Base-by-base conservation (phyloP, 2,329 filamentous ascomycete genomes). In the Botrytis galanthina region DNA sequence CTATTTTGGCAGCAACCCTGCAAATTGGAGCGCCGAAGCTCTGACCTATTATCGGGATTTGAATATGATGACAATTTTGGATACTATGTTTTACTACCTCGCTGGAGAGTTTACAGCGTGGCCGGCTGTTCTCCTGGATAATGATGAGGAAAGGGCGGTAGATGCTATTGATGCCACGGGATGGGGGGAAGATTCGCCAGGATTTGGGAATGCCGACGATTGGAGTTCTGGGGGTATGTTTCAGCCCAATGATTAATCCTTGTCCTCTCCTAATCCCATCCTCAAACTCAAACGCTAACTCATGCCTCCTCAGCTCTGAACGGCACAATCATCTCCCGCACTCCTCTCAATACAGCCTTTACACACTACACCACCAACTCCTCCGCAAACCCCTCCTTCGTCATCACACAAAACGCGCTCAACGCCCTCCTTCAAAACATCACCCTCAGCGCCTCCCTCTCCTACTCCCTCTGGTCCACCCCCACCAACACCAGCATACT, bases 371-470 rank as follows among this genome's bases (percentile, higher is more conserved):
- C 29, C 29, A 46, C 22, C 20, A 35, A 66, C 10, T 35, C 39
- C 62, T 26, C 44, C 61, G 37, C 29, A 42, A 51, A n/a, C 54
- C 22, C 75, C 42, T 32, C 7, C 74, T 37, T 78, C 68, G 74
- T 72, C 20, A 48, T 78, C 16, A 75, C 75, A 1, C 64, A 75
- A 68, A 73, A 74, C 10, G 32, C 70, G 1, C 59, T 78, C 16
- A 78, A 79, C 42, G 73, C 76, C 0, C 74, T 77, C 22, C 32
- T 79, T 10, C 63, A 77, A 71, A 78, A 78, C 51, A 72, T 76
- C 12, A 78, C 77, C 4, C 73, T 70, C 9, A 78, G 76, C 1
- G 68, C 73, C 0, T 75, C 75, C 74, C 29, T 61, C 18, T 59
- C 75, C 1, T 77, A 74, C 48, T 68, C 71, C 4, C 26, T 57